Evolutionary conservation across 345 rosid genomes (phyloP).

Genomic region (Salix viminalis): DNA sequence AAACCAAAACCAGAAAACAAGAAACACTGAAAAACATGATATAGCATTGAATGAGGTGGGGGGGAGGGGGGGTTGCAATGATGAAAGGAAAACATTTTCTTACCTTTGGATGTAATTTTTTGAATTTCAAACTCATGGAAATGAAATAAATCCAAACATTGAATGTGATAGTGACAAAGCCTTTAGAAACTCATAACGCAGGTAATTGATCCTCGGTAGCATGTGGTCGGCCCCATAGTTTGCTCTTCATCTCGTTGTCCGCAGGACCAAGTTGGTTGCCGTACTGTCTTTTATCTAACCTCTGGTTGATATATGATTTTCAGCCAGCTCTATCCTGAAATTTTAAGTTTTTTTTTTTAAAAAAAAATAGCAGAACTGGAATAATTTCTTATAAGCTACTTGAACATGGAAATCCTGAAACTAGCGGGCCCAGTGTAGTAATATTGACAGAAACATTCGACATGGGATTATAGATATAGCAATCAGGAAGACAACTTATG

Average conservation of each 20-base stretch:
- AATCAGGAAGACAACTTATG: too few species aligned
- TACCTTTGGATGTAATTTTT: neutral
- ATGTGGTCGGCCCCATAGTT: neutral
- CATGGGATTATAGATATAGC: too few species aligned
- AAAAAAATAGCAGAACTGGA: too few species aligned
- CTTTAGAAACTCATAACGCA: constrained; percentile 5
- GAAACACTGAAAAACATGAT: neutral
- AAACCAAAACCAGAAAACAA: neutral
- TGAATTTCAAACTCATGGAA: neutral
- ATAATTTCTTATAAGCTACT: too few species aligned
- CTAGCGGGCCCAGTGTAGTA: too few species aligned
- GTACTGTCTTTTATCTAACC: neutral
- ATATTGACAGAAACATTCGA: too few species aligned
- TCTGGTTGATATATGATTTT: neutral
- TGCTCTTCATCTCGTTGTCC: neutral
- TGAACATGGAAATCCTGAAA: too few species aligned
- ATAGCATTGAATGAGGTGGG: constrained; percentile 9
- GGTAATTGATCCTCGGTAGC: neutral
- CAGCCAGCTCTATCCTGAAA: neutral
- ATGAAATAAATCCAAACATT: neutral
- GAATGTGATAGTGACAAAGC: neutral
- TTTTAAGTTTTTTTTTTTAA: too few species aligned
- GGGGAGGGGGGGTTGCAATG: neutral
- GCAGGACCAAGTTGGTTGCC: neutral
- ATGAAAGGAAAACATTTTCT: neutral